These are phyloP conservation scores for Albatrellus ellisii DNA, from an alignment of 768 basidiomycete species.

Conservation along the genomic window DNA sequence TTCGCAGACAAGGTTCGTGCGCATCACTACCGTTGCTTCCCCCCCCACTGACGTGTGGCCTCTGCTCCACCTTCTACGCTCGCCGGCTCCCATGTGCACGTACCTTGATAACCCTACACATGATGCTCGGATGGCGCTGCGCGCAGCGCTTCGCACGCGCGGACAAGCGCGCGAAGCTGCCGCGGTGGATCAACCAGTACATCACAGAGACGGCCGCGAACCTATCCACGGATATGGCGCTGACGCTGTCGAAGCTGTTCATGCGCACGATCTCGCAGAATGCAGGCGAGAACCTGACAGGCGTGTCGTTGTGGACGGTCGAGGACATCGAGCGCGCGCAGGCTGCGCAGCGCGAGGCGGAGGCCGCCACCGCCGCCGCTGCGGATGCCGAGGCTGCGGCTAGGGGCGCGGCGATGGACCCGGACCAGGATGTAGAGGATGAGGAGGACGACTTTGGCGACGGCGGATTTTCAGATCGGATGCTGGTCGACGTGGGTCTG, in stretches of 20 bases:
- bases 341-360: conserved; percentile 61
- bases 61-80: background rate
- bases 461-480: conserved; percentile 44
- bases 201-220: conserved; percentile 98
- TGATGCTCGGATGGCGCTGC: too few species aligned
- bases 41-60: conserved; percentile 2
- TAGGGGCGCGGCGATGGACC: conserved; percentile 24
- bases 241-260: conserved; percentile 89
- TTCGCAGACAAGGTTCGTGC: conserved; percentile 87
- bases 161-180: conserved; percentile 90
- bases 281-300: conserved; percentile 91
- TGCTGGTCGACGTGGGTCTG: conserved; percentile 45
- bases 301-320: conserved; percentile 88
- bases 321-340: conserved; percentile 86
- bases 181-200: conserved; percentile 98
- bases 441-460: conserved; percentile 24
- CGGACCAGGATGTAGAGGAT: conserved; percentile 21
- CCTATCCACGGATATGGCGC: conserved; percentile 94
- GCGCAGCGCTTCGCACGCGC: conserved; percentile 78
- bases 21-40: background rate
- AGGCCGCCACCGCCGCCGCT: conserved; percentile 33
- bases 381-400: conserved; percentile 13
- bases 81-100: too few species aligned
- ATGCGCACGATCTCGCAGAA: conserved; percentile 99
- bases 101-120: too few species aligned